Evolutionary conservation across 352 stramenopile species (phyloP).

Genomic region (Blastocystis sp.): DNA sequence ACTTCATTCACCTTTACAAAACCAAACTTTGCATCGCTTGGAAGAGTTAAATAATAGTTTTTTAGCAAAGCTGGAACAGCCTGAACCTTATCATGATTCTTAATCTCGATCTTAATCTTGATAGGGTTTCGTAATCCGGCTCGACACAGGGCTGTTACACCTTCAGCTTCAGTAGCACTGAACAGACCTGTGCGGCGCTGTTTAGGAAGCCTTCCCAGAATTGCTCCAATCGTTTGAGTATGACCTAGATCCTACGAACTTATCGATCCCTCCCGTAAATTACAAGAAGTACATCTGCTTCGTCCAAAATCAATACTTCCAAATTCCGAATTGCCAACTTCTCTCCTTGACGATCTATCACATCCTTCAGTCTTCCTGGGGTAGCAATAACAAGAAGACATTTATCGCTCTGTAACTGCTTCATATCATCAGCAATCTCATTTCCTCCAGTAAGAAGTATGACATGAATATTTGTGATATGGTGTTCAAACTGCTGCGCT

Average conservation of each 20-base stretch:
- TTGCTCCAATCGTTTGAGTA: slow-evolving; percentile 72
- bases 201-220: slow-evolving; percentile 90
- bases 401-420: slow-evolving; percentile 69
- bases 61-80: slow-evolving; percentile 78
- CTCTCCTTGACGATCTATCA: slow-evolving; percentile 79
- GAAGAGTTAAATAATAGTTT: slow-evolving; percentile 91
- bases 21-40: slow-evolving; percentile 86
- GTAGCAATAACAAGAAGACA: slow-evolving; percentile 77
- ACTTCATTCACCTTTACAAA: background rate
- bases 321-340: slow-evolving; percentile 72
- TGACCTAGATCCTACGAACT: slow-evolving; percentile 77
- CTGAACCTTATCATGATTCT: slow-evolving; percentile 70
- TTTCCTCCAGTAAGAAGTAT: slow-evolving; percentile 81
- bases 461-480: slow-evolving; percentile 72
- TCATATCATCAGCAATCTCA: slow-evolving; percentile 66
- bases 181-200: slow-evolving; percentile 91
- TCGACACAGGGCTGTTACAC: slow-evolving; percentile 89
- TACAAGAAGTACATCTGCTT: slow-evolving; percentile 94
- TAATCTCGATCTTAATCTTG: slow-evolving; percentile 92
- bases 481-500: slow-evolving; percentile 70
- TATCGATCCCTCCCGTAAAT: background rate
- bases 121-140: slow-evolving; percentile 95
- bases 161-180: slow-evolving; percentile 79
- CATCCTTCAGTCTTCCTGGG: slow-evolving; percentile 80
- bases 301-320: slow-evolving; percentile 95